Percentiles rank a stretch among this genome's conserved stretches.
Conservation (phyloP, 768 basidiomycete genomes). For the Hebeloma cylindrosporum region DNA sequence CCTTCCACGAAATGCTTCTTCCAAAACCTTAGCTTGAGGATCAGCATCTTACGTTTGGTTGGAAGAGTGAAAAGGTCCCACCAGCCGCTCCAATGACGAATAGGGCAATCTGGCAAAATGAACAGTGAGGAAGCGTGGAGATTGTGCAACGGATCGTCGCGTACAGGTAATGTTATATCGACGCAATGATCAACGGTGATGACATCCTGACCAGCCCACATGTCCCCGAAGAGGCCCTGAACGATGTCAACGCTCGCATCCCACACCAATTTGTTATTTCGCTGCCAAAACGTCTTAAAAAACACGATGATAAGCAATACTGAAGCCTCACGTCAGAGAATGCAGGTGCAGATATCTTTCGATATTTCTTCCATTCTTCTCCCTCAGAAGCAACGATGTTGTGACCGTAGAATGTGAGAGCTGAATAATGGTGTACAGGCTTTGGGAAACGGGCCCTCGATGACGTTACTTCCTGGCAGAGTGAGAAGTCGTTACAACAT, state of each 20-base stretch:
- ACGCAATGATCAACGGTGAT: constrained; percentile 46
- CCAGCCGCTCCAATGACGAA: constrained; percentile 57
- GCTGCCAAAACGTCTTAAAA: constrained; percentile 24
- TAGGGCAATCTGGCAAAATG: constrained; percentile 45
- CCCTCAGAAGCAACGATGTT: constrained; percentile 69
- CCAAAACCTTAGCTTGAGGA: constrained; percentile 46
- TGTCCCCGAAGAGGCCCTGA: constrained; percentile 42
- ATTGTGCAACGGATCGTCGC: constrained; percentile 9
- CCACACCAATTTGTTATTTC: constrained; percentile 50
- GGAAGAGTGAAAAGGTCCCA: constrained; percentile 15
- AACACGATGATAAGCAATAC: not conserved
- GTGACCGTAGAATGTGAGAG: constrained; percentile 50
- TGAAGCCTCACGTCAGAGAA: constrained; percentile 54
- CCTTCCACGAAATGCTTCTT: constrained; percentile 47
- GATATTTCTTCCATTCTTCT: constrained; percentile 63
- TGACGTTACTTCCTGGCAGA: constrained; percentile 47
- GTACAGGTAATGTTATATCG: constrained; percentile 54
- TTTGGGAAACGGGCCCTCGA: constrained; percentile 58
- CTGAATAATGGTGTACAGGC: constrained; percentile 44
- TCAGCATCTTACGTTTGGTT: not conserved
- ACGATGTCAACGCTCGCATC: constrained; percentile 44
- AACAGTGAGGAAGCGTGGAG: constrained; percentile 11
- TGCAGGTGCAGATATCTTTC: constrained; percentile 62
- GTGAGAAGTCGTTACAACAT: not conserved
- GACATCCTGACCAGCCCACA: constrained; percentile 44